Conservation (phyloP, 148 eudicot species). For the Rhododendron henanense region DNA sequence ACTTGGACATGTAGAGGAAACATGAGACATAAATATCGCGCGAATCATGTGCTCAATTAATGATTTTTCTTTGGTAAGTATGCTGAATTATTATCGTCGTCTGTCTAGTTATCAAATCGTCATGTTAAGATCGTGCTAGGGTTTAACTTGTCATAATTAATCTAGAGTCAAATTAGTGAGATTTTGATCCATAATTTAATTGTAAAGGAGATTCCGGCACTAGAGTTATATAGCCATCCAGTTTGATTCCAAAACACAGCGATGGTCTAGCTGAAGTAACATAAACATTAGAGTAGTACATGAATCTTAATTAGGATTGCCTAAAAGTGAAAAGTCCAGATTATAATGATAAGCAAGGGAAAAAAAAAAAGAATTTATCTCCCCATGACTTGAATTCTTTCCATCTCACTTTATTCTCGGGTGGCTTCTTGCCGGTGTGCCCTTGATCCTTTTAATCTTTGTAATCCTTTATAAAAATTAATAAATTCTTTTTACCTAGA, state of each 20-base stretch:
- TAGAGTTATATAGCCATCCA: background rate
- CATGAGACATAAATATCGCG: slow-evolving; percentile 9
- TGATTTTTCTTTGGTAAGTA: background rate
- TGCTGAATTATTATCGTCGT: background rate
- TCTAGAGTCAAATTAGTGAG: background rate
- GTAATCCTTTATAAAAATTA: too few relatives aligned
- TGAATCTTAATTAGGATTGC: background rate
- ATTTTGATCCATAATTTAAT: background rate
- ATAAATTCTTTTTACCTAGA: too few relatives aligned
- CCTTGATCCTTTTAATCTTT: too few relatives aligned
- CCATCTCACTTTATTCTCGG: slow-evolving; percentile 5
- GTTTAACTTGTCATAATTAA: background rate
- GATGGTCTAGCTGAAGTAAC: background rate
- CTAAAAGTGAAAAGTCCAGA: background rate
- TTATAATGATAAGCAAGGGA: background rate
- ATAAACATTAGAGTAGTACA: background rate
- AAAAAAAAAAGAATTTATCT: background rate
- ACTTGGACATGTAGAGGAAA: slow-evolving; percentile 2
- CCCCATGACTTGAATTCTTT: background rate
- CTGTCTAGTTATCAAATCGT: background rate
- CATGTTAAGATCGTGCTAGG: background rate
- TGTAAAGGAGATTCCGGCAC: background rate
- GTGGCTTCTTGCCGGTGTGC: too few relatives aligned
- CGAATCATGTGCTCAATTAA: slow-evolving; percentile 9
- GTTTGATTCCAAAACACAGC: background rate